Evolutionary conservation across 2,329 filamentous ascomycete genomes (phyloP).

Genomic region (Botryotinia convoluta): DNA sequence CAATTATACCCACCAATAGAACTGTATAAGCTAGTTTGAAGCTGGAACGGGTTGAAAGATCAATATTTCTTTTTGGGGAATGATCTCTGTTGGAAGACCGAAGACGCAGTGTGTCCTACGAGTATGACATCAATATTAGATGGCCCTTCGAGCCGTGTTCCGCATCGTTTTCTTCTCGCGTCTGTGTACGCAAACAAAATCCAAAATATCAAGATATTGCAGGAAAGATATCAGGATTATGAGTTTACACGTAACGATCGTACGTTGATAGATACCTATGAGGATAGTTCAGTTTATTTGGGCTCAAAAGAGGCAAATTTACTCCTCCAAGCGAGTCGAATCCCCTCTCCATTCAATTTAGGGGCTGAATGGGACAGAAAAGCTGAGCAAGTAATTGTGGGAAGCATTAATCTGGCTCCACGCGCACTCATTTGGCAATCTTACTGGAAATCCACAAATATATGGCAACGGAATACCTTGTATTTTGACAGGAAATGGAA

Average conservation of each 20-base stretch:
- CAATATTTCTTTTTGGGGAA: not conserved
- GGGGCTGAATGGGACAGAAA: not conserved
- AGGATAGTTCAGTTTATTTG: not conserved
- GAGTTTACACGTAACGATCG: not conserved
- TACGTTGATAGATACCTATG: fast-evolving
- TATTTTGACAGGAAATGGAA: not conserved
- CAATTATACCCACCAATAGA: not conserved
- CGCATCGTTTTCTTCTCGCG: not conserved
- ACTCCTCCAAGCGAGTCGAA: not conserved
- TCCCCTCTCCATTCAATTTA: not conserved
- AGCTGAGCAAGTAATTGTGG: not conserved
- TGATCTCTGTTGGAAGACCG: not conserved
- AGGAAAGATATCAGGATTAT: not conserved
- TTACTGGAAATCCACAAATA: not conserved
- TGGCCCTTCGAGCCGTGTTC: too few relatives aligned
- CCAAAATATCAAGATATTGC: not conserved
- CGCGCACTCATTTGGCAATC: not conserved
- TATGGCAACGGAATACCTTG: not conserved
- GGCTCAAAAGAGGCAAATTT: not conserved
- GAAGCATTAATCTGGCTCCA: not conserved
- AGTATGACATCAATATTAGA: not conserved
- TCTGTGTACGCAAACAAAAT: not conserved
- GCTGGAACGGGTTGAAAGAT: not conserved
- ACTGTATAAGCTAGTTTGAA: not conserved
- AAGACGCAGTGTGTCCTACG: fast-evolving